phyloP scores from a whole-genome alignment of 208 protist species.

The Balamuthia mandrillaris region DNA sequence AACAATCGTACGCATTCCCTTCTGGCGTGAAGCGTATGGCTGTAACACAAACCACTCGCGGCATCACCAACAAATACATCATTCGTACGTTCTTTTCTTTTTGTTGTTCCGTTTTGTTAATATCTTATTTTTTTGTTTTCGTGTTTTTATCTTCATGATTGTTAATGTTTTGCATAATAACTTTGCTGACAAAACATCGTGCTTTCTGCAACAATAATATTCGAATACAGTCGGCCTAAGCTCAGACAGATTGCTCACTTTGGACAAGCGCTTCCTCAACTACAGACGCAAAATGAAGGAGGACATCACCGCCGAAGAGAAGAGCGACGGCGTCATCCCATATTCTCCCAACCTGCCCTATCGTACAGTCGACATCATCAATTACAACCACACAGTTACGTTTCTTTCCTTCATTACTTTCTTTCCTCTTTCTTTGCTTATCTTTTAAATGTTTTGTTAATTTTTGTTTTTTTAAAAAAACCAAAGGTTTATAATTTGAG shows the following conservation, averaged over 20 bases:
- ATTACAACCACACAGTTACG: slow-evolving; percentile 40
- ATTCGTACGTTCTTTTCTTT: neutral
- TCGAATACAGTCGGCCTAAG: neutral
- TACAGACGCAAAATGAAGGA: slow-evolving; percentile 18
- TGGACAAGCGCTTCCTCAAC: slow-evolving; percentile 37
- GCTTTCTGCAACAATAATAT: neutral
- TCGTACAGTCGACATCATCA: slow-evolving; percentile 5
- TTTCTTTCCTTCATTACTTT: neutral
- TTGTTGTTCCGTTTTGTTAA: too few relatives aligned
- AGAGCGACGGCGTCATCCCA: slow-evolving; percentile 48
- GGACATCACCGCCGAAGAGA: slow-evolving; percentile 39
- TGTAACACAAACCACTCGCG: slow-evolving; percentile 6
- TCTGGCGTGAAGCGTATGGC: slow-evolving; percentile 18
- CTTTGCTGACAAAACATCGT: neutral
- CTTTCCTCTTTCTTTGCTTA: neutral
- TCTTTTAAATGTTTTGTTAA: neutral
- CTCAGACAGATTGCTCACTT: neutral
- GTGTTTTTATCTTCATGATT: neutral
- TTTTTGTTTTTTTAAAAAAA: neutral
- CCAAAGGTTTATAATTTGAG: slow-evolving; percentile 15
- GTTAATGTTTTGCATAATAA: neutral
- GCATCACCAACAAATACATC: slow-evolving; percentile 37
- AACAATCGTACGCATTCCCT: slow-evolving; percentile 1
- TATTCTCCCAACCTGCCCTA: slow-evolving; percentile 37
- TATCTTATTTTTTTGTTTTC: neutral